Percentiles rank a stretch among this genome's conserved stretches.
These are phyloP conservation scores for Bipolaris zeicola DNA, from an alignment of 2,329 filamentous ascomycete species.

Conservation along the genomic window DNA sequence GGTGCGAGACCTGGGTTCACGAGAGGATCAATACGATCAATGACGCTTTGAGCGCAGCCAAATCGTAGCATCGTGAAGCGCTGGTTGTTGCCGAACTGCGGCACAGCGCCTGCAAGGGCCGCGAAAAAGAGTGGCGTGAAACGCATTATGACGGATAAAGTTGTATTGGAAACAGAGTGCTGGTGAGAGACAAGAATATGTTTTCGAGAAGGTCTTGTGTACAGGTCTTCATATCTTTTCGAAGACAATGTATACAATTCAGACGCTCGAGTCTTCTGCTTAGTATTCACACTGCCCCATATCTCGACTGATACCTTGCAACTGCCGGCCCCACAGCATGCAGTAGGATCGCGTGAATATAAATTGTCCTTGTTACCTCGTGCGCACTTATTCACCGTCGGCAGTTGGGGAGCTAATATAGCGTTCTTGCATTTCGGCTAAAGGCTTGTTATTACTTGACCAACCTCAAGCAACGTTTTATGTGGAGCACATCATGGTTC, in stretches of 20 bases:
- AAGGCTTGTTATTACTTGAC: conserved; percentile 23
- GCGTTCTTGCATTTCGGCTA: conserved; percentile 16
- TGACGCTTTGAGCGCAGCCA: conserved; percentile 40
- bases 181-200: neutral
- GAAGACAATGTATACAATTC: too few relatives aligned
- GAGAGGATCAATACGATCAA: conserved; percentile 41
- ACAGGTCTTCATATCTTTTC: neutral
- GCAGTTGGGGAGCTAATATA: conserved; percentile 20
- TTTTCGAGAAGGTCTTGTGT: neutral
- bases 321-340: conserved; percentile 3
- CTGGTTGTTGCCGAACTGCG: conserved; percentile 22
- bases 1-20: conserved; percentile 46
- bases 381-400: conserved; percentile 3
- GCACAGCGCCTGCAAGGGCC: conserved; percentile 28
- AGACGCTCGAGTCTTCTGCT: neutral
- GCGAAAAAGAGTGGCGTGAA: conserved; percentile 29
- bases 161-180: neutral
- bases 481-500: neutral
- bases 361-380: conserved; percentile 1
- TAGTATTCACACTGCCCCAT: neutral
- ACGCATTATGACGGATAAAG: conserved; percentile 23
- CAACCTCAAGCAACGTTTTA: conserved; percentile 1
- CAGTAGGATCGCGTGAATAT: neutral
- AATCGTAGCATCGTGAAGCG: conserved; percentile 41
- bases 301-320: neutral